phyloP scores from a whole-genome alignment of 2,329 filamentous ascomycete species.

The Lasiodiplodia citricola region DNA sequence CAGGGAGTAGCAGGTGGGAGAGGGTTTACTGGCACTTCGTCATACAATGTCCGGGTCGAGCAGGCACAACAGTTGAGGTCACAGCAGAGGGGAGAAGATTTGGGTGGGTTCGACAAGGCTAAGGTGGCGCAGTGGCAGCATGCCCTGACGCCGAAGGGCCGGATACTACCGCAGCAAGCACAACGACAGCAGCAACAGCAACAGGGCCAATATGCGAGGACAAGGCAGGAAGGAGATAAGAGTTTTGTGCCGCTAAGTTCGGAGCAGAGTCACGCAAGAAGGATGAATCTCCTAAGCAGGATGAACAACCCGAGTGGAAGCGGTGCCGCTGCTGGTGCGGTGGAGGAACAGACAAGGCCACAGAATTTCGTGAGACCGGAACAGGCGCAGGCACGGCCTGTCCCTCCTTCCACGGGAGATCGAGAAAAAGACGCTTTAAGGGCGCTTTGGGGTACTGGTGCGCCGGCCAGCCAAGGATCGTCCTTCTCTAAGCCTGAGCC shows the following conservation, averaged over 20 bases:
- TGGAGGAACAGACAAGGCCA: background rate
- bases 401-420: background rate
- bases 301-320: background rate
- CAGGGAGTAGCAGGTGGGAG: background rate
- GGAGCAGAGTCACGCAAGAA: background rate
- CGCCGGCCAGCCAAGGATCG: background rate
- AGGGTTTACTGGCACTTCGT: background rate
- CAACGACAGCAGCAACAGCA: background rate
- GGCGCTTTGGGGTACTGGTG: background rate
- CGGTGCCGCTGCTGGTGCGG: background rate
- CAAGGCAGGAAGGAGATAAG: background rate
- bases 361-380: background rate
- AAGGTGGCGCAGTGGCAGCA: constrained; percentile 12
- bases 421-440: background rate
- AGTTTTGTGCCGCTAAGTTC: constrained; percentile 1
- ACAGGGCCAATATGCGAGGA: background rate
- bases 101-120: background rate
- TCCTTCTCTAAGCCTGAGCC: background rate
- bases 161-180: background rate
- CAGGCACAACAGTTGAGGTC: background rate
- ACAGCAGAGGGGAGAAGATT: background rate
- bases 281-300: background rate
- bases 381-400: background rate
- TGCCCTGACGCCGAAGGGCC: background rate
- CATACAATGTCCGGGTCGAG: background rate